phyloP scores from a whole-genome alignment of 164 flowering plant genomes.

The Chimonanthus praecox region DNA sequence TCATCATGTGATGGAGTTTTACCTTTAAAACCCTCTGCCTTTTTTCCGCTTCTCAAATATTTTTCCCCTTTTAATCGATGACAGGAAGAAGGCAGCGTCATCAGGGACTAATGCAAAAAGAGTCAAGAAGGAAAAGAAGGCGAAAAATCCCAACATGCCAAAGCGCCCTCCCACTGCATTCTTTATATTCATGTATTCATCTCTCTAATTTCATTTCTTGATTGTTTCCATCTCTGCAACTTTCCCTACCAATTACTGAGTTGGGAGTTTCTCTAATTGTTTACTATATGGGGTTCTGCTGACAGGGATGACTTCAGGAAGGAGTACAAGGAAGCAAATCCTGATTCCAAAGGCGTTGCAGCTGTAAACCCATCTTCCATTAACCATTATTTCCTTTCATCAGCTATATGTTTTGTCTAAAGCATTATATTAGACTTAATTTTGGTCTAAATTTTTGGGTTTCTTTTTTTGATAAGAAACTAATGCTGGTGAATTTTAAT shows the following conservation, averaged over 20 bases:
- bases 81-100: constrained; percentile 41
- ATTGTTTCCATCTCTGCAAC: no score
- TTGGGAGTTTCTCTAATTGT: no score
- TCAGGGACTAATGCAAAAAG: constrained; percentile 46
- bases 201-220: background rate
- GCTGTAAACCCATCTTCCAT: constrained; percentile 28
- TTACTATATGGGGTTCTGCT: background rate
- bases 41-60: background rate
- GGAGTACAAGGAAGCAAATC: constrained; percentile 54
- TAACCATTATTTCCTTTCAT: background rate
- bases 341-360: constrained; percentile 49
- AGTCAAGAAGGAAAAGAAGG: constrained; percentile 36
- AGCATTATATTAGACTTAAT: background rate
- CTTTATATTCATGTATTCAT: constrained; percentile 70
- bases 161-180: constrained; percentile 90
- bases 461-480: no score
- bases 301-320: constrained; percentile 82
- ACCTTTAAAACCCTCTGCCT: no score
- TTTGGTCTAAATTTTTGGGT: background rate
- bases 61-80: background rate
- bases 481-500: background rate
- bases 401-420: background rate
- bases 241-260: no score
- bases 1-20: background rate
- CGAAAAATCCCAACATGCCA: constrained; percentile 55